Base-by-base conservation (phyloP, 2,329 filamentous ascomycete species). In the Penicillium sp. region DNA sequence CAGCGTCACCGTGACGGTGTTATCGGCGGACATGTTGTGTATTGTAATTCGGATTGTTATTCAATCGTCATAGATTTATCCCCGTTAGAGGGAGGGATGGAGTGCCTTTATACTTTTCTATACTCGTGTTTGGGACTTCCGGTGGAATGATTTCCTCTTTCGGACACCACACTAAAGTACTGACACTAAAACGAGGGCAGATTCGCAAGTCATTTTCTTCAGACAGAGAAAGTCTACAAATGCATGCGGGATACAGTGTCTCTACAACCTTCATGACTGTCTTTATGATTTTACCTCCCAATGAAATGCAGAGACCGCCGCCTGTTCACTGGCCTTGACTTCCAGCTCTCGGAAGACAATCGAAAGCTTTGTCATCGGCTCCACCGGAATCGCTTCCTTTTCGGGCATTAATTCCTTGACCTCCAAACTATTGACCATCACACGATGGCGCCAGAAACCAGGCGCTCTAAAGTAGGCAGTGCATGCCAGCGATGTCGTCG, bases 1-100 rank as follows among this genome's bases (percentile, higher is more conserved):
- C 5, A 73, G 61, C 11, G 71, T 70, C 44, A 69, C 63, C 14
- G 63, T 65, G 27, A 71, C 66, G 7, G 57, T 61, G 25, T 60
- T 57, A 5, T 38, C 16, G 22, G 46, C n/a, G 25, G 46, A 22
- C 46, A 48, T 48, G 28, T 33, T 33, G 30, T 11, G 9, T 30
- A 7, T 38, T n/a, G 22, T 18, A 38, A 2, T 36, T 28, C 30
- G 11, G 5, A 20, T 11, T 27, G 25, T 27, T 27, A 27, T 27
- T 27, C 25, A 27, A 27, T 24, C 27, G 24, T 46, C n/a, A n/a
- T 24, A 7, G 16, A n/a, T 33, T 10, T 2, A 30, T 33, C 30
- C 30, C 14, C 2, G 11, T 13, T 5, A 1, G n/a, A 16, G 25
- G 8, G 27, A 14, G 14, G 2, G n/a, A 16, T 14, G 20, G 10